Percentiles rank a stretch among this genome's conserved stretches.
These are phyloP conservation scores for Caryopteris hybrid DNA, from an alignment of 305 asterid genomes.

Conservation along the genomic window DNA sequence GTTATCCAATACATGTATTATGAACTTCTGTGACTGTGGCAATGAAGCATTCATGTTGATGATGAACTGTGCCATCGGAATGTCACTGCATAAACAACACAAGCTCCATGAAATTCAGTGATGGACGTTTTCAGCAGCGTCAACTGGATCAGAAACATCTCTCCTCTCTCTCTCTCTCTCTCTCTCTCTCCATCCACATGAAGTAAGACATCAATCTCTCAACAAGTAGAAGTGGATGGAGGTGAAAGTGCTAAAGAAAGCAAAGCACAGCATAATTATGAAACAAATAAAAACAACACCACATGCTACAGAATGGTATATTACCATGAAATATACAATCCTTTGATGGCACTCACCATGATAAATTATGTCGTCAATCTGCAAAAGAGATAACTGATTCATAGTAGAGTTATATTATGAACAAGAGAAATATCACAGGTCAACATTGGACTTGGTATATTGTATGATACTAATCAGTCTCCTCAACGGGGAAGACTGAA, in stretches of 20 bases:
- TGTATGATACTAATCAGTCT: too few species aligned
- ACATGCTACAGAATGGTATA: not conserved
- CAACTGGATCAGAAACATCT: not conserved
- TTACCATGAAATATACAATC: conserved; percentile 75
- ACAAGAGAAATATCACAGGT: too few species aligned
- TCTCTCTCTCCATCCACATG: too few species aligned
- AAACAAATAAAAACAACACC: too few species aligned
- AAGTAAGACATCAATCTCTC: too few species aligned
- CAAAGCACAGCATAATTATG: too few species aligned
- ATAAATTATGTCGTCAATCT: conserved; percentile 21
- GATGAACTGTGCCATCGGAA: conserved; percentile 90
- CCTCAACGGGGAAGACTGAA: too few species aligned
- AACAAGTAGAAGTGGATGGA: not conserved
- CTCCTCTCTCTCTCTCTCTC: too few species aligned
- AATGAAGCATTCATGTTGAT: conserved; percentile 67
- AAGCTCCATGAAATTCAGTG: not conserved
- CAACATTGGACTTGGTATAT: too few species aligned
- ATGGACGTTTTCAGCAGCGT: not conserved
- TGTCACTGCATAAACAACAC: conserved; percentile 44
- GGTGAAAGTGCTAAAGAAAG: too few species aligned
- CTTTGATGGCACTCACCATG: conserved; percentile 69
- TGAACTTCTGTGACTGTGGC: conserved; percentile 78
- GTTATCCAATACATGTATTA: conserved; percentile 68
- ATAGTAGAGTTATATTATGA: too few species aligned
- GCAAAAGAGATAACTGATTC: not conserved